Conservation (phyloP, 2,329 filamentous ascomycete genomes). For the Lecanicillium sp. region DNA sequence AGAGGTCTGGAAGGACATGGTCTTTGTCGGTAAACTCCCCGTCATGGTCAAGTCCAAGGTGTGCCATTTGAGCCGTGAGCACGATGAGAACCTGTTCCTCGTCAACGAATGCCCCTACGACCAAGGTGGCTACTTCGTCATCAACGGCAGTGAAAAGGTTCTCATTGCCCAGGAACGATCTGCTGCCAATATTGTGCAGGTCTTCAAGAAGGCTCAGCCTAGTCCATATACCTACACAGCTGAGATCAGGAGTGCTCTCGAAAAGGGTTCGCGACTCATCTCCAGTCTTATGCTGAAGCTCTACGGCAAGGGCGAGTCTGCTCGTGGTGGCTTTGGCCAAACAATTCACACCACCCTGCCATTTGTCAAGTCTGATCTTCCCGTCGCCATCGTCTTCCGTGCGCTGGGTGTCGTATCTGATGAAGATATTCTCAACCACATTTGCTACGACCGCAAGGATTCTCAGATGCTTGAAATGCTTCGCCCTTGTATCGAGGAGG, state of each 20-base stretch:
- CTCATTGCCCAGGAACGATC: conserved; percentile 96
- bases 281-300: conserved; percentile 89
- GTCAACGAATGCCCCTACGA: conserved; percentile 98
- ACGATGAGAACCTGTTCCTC: conserved; percentile 78
- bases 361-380: conserved; percentile 89
- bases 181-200: conserved; percentile 96
- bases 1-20: conserved; percentile 57
- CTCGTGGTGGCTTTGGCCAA: conserved; percentile 68
- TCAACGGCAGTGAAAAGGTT: conserved; percentile 98
- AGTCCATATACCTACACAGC: conserved; percentile 89
- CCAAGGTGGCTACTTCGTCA: conserved; percentile 97
- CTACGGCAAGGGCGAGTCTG: conserved; percentile 77
- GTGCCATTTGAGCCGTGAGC: conserved; percentile 77
- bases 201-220: conserved; percentile 95
- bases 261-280: conserved; percentile 91
- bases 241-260: conserved; percentile 91
- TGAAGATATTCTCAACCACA: conserved; percentile 95
- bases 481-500: conserved; percentile 94
- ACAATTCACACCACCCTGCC: conserved; percentile 87
- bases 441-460: conserved; percentile 92
- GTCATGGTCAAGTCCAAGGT: conserved; percentile 98
- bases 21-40: conserved; percentile 92
- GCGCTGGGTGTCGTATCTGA: conserved; percentile 94
- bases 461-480: conserved; percentile 97
- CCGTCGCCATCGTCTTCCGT: conserved; percentile 91